Evolutionary conservation across 306 rosid species (phyloP).

Genomic region (Cotoneaster glaucophyllus): DNA sequence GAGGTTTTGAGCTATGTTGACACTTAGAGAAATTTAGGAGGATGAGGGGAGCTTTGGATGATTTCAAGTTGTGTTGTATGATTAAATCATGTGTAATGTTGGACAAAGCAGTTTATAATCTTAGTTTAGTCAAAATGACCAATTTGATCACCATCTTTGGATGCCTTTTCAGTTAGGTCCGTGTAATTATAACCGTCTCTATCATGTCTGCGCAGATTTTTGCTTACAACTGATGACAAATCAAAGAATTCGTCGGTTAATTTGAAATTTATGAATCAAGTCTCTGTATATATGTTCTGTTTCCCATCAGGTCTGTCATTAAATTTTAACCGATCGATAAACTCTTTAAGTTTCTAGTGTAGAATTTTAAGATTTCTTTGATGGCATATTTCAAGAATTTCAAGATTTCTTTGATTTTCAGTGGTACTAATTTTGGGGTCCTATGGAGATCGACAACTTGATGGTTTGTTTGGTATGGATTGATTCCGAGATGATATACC

Average conservation of each 20-base stretch:
- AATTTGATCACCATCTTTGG: neutral
- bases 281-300: neutral
- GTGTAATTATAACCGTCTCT: neutral
- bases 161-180: neutral
- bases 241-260: neutral
- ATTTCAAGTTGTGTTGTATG: neutral
- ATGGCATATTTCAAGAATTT: no score
- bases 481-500: no score
- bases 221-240: neutral
- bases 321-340: neutral
- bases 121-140: neutral
- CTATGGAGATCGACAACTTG: neutral
- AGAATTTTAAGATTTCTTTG: no score
- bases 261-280: neutral
- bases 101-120: neutral
- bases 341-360: neutral
- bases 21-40: neutral
- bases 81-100: neutral
- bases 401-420: no score
- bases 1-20: neutral
- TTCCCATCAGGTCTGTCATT: neutral
- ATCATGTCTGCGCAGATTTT: neutral
- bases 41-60: neutral
- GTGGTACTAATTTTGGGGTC: neutral
- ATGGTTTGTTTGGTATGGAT: neutral